Conservation (phyloP, 495 filamentous ascomycete genomes). For the Penicillium cosmopolitanum region DNA sequence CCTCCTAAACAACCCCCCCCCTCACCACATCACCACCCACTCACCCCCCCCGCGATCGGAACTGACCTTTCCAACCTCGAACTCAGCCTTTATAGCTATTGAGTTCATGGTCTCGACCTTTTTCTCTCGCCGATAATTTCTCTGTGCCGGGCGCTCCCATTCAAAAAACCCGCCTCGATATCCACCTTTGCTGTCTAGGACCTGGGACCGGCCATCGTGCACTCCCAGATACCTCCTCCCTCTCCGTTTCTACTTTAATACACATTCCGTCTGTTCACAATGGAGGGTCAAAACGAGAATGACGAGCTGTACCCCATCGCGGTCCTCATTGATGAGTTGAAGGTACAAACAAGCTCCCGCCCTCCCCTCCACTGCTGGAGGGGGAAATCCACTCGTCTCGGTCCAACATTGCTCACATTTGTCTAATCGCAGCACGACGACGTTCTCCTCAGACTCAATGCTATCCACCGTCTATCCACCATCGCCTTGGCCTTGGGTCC, state of each 20-base stretch:
- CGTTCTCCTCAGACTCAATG: slow-evolving; percentile 95
- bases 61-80: neutral
- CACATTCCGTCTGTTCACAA: slow-evolving; percentile 42
- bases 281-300: slow-evolving; percentile 76
- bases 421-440: slow-evolving; percentile 79
- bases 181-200: neutral
- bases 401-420: slow-evolving; percentile 28
- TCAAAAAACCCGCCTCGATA: slow-evolving; percentile 17
- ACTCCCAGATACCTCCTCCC: slow-evolving; percentile 13
- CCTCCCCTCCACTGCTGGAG: slow-evolving; percentile 13
- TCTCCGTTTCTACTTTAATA: slow-evolving; percentile 24
- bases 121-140: slow-evolving; percentile 17
- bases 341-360: slow-evolving; percentile 60
- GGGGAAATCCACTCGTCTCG: slow-evolving; percentile 12
- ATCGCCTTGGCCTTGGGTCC: slow-evolving; percentile 95
- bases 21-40: slow-evolving; percentile 13
- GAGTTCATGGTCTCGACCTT: slow-evolving; percentile 20
- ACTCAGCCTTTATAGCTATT: slow-evolving; percentile 9
- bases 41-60: slow-evolving; percentile 13
- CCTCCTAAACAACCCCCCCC: slow-evolving; percentile 16
- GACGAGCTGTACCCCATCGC: slow-evolving; percentile 99
- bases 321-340: slow-evolving; percentile 98
- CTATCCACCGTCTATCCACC: slow-evolving; percentile 95
- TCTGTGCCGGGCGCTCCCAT: neutral
- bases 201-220: neutral